Evolutionary conservation across 169 alveolate species (phyloP).

Genomic region (Babesia gibsoni): DNA sequence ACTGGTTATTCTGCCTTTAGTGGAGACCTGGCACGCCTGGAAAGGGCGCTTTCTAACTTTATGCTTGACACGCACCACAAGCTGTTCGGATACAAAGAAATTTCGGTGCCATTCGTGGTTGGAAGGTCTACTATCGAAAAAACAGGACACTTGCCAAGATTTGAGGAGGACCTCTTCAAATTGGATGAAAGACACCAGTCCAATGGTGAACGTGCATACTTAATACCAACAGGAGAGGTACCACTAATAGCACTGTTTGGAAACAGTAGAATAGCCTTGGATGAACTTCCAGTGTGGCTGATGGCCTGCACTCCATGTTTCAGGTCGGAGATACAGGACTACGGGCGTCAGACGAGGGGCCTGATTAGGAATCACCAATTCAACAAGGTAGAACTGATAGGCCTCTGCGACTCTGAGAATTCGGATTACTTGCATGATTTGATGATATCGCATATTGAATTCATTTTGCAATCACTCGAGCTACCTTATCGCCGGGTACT

Average conservation of each 20-base stretch:
- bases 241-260: constrained; percentile 65
- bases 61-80: constrained; percentile 68
- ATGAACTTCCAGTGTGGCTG: constrained; percentile 64
- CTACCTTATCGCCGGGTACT: constrained; percentile 54
- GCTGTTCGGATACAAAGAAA: constrained; percentile 64
- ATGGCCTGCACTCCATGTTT: constrained; percentile 71
- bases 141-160: constrained; percentile 76
- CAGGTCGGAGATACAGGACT: constrained; percentile 71
- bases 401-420: constrained; percentile 47
- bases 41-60: constrained; percentile 67
- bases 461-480: constrained; percentile 42
- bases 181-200: constrained; percentile 59
- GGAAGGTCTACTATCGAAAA: constrained; percentile 45
- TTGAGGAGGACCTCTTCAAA: constrained; percentile 72
- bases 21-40: constrained; percentile 56
- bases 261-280: constrained; percentile 29
- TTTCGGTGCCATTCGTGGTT: constrained; percentile 68
- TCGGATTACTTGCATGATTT: constrained; percentile 53
- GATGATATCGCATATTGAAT: constrained; percentile 70
- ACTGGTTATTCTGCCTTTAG: constrained; percentile 52
- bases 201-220: constrained; percentile 69
- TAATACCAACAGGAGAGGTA: constrained; percentile 78
- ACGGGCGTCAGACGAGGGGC: constrained; percentile 74
- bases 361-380: constrained; percentile 74
- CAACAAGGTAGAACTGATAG: constrained; percentile 72